Base-by-base conservation (phyloP, 2,329 filamentous ascomycete genomes). In the Lasiodiplodia citricola region DNA sequence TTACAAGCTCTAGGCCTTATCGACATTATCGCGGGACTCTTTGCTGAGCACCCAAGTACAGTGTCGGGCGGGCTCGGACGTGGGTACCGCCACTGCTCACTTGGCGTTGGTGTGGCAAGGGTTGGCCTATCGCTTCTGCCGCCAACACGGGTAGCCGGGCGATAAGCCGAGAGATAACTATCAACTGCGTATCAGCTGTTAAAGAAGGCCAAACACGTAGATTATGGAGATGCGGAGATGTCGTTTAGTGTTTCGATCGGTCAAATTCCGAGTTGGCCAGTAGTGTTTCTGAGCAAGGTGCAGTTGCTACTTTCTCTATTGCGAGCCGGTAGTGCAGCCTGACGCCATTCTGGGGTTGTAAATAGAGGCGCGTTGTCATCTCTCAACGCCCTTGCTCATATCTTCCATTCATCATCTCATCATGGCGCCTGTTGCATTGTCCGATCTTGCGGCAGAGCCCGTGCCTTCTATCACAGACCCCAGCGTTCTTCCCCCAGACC, bases 401-500 rank as follows among this genome's bases (percentile, higher is more conserved):
- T 21, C 21, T 21, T 23, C 55, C 23, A 54, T 23, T 21, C n/a
- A 28, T 11, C n/a, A 38, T 21, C 55, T 57, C 11, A 47, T 4
- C 14, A 67, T 67, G 65, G 55, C 65, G 41, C 65, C 65, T 21
- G 44, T 67, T 35, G 65, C 65, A 28, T 18, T 67, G 23, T 28
- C 55, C 18, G 55, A 67, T 25, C 21, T 60, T 18, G 37, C 16
- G 10, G 13, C 21, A 28, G 54, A 60, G 13, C 18, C 25, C 5
- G 44, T 41, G 16, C 16, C 35, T 3, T 21, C 23, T 6, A 52
- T 50, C 68, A 25, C 55, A 16, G 74, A 76, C 57, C 71, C 74
- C 14, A 71, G 70, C 5, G 73, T 78, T 28, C 62, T 76, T 57
- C 73, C 73, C 16, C 72, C 74, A 47, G 67, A 71, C 7, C 63